Percentiles rank a stretch among this genome's conserved stretches.
phyloP scores from a whole-genome alignment of 768 basidiomycete genomes.

The Rhizopogon vinicolor region DNA sequence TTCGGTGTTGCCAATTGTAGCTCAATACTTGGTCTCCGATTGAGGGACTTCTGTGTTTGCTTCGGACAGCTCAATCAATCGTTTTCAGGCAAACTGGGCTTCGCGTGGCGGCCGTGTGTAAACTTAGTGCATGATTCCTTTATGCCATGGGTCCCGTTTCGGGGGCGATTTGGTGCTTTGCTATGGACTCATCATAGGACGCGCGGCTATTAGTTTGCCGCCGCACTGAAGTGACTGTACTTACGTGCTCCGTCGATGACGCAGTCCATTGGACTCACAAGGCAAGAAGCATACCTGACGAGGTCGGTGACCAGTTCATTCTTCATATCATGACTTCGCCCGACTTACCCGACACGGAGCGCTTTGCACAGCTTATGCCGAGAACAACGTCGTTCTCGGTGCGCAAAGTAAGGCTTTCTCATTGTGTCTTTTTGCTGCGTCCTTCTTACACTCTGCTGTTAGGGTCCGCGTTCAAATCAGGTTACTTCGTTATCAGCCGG shows the following conservation, averaged over 20 bases:
- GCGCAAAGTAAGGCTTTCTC: background rate
- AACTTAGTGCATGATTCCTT: background rate
- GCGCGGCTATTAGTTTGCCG: background rate
- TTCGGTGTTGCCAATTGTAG: constrained; percentile 12
- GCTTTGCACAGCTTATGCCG: background rate
- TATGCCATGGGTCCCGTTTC: background rate
- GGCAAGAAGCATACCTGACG: background rate
- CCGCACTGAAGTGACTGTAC: background rate
- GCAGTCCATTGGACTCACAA: background rate
- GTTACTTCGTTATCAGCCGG: background rate
- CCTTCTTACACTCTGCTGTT: background rate
- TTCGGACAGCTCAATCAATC: background rate
- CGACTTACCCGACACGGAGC: background rate
- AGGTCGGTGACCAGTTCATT: background rate
- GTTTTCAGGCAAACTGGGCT: background rate
- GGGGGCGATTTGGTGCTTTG: background rate
- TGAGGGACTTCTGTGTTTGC: background rate
- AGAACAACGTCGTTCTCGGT: background rate
- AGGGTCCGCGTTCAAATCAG: background rate
- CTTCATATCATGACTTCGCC: background rate
- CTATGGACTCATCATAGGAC: background rate
- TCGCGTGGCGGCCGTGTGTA: background rate
- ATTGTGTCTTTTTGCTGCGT: background rate
- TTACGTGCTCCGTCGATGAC: background rate
- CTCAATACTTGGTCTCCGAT: background rate